Percentiles rank a stretch among this genome's conserved stretches.
Evolutionary conservation across 768 basidiomycete species (phyloP).

Genomic region (Imleria badia): DNA sequence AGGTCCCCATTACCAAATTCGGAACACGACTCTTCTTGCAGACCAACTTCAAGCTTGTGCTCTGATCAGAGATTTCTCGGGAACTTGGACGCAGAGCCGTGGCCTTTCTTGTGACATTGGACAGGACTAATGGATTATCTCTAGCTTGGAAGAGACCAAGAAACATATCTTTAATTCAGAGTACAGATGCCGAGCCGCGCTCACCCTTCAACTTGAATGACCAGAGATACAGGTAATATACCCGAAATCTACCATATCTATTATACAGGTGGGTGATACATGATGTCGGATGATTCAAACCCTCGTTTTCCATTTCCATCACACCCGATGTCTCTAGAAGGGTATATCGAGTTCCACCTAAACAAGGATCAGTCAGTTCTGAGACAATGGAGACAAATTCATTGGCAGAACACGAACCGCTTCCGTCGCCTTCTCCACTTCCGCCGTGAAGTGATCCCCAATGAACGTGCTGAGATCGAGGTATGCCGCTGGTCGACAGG

Average conservation of each 20-base stretch:
- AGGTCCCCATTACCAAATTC: constrained; percentile 6
- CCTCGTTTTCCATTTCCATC: constrained; percentile 2
- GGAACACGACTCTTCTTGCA: neutral
- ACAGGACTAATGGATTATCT: neutral
- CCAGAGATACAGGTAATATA: neutral
- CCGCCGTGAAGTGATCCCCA: constrained; percentile 29
- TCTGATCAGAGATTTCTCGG: too few species aligned
- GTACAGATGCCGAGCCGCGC: neutral
- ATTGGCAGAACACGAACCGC: constrained; percentile 16
- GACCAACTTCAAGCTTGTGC: too few species aligned
- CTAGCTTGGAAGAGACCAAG: neutral
- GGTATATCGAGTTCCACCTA: constrained; percentile 34
- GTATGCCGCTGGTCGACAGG: constrained; percentile 31
- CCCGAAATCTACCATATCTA: neutral
- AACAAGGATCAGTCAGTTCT: constrained; percentile 10
- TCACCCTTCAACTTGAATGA: neutral
- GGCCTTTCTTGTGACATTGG: neutral
- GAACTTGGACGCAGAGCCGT: neutral
- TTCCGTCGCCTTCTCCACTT: constrained; percentile 32
- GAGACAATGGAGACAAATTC: constrained; percentile 2
- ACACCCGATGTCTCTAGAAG: constrained; percentile 16
- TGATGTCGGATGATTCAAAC: neutral
- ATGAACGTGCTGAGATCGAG: constrained; percentile 34
- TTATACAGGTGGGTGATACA: constrained; percentile 14
- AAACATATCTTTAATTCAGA: neutral